Percentiles rank a stretch among this genome's conserved stretches.
Conservation (phyloP, 768 basidiomycete genomes). For the Strobilomyces echinocephalus region DNA sequence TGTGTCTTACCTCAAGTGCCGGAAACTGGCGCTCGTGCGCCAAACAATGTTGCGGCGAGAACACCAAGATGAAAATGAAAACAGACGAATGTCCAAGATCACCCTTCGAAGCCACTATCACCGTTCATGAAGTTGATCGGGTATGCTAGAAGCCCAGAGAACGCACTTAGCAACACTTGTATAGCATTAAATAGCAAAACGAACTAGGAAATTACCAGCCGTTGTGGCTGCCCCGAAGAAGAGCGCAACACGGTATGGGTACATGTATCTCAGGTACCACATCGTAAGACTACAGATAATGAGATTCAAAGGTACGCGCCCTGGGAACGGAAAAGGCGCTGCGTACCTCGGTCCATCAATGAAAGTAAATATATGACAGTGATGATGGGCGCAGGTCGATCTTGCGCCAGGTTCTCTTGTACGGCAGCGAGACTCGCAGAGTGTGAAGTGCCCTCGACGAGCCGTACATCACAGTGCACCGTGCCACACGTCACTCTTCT, state of each 20-base stretch:
- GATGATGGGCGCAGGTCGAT: slow-evolving; percentile 4
- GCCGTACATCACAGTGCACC: not conserved
- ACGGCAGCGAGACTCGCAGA: not conserved
- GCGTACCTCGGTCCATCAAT: slow-evolving; percentile 2
- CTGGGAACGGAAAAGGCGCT: not conserved
- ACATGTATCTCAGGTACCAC: slow-evolving; percentile 6
- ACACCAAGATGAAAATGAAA: not conserved
- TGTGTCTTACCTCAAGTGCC: slow-evolving; percentile 4
- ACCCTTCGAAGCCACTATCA: not conserved
- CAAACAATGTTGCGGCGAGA: not conserved
- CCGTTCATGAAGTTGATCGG: slow-evolving; percentile 3
- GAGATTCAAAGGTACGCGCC: not conserved
- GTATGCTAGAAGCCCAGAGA: slow-evolving; percentile 1
- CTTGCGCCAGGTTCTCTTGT: not conserved
- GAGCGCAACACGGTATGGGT: slow-evolving; percentile 3
- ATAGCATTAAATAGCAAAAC: not conserved
- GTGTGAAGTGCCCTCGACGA: not conserved
- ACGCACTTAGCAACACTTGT: not conserved
- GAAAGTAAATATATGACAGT: slow-evolving; percentile 1
- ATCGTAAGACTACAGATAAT: not conserved
- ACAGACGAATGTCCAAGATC: slow-evolving; percentile 5
- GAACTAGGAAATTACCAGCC: not conserved
- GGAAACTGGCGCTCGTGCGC: no score
- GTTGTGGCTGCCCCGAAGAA: slow-evolving; percentile 1
- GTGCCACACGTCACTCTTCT: not conserved